Evolutionary conservation across 208 protist genomes (phyloP), one percentile per base, ranked within the genome.

Genomic region (Acanthamoeba castellanii): DNA sequence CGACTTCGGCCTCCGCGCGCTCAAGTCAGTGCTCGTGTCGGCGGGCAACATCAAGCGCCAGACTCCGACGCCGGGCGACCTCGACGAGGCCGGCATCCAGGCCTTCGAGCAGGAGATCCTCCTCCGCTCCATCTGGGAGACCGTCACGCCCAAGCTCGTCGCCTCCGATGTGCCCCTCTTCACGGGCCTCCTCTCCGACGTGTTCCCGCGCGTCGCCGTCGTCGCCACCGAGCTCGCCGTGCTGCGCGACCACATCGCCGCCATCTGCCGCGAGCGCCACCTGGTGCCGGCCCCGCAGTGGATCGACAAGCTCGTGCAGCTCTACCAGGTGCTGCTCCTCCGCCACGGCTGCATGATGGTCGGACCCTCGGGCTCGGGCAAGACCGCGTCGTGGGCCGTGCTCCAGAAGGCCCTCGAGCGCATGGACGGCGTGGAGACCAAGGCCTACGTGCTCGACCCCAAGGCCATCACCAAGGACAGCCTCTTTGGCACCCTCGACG

Each of bases 341-440:
- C 98, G 99, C 70, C 99, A 99, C 92, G 99, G 99, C 81, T 95
- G 99, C 59, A 99, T 99, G 99, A 95, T 99, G 52, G 99, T 99
- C 13, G 99, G 99, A n/a, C 98, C 99, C 3, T 98, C 98, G 82
- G 99, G 99, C 32, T 98, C 97, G 22, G 99, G 99, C 66, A 99
- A 99, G 97, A 99, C 99, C 9, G 96, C 98, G 3, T 98, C 98
- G 16, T 99, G 99, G 98, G 98, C 97, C 66, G 97, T 99, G 18
- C 97, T 99, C 6, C 95, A 99, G 55, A 97, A 98, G 52, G 99
- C 99, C 0, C 97, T 99, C 95, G 98, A 98, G 72, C 95, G 96
- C 52, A 37, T 97, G 45, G 94, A 95, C 30, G 61, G 84, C 50
- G 30, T 82, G 14, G 72, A 95, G 57, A 74, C 78, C 57, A 72